phyloP scores from a whole-genome alignment of 2,329 filamentous ascomycete species.

The Aureobasidium namibiae region DNA sequence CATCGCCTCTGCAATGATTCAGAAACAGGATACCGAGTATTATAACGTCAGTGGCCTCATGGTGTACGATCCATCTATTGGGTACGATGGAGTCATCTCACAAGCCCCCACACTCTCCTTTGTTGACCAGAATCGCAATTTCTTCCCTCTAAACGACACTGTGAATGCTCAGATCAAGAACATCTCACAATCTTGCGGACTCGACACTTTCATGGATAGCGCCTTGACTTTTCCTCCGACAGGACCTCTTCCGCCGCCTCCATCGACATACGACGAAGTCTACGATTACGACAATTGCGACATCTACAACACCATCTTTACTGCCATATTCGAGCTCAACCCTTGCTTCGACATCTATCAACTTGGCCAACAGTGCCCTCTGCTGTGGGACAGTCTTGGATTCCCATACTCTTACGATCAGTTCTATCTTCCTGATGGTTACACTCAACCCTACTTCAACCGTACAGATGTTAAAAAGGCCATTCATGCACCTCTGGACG shows the following conservation, averaged over 20 bases:
- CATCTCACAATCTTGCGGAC: slow-evolving; percentile 39
- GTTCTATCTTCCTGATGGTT: slow-evolving; percentile 15
- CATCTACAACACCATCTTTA: slow-evolving; percentile 24
- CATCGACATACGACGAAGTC: slow-evolving; percentile 10
- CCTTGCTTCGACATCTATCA: slow-evolving; percentile 28
- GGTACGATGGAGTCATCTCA: slow-evolving; percentile 19
- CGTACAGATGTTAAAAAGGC: slow-evolving; percentile 29
- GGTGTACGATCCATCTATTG: slow-evolving; percentile 35
- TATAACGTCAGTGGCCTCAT: slow-evolving; percentile 26
- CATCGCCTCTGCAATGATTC: slow-evolving; percentile 45
- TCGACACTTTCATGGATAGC: slow-evolving; percentile 30
- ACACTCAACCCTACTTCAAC: slow-evolving; percentile 27
- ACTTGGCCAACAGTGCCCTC: slow-evolving; percentile 23
- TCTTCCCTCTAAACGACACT: slow-evolving; percentile 15
- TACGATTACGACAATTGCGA: slow-evolving; percentile 22
- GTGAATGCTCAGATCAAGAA: slow-evolving; percentile 10
- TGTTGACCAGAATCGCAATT: slow-evolving; percentile 5
- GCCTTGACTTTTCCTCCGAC: slow-evolving; percentile 37
- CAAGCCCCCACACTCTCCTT: slow-evolving; percentile 10
- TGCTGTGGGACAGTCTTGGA: slow-evolving; percentile 18
- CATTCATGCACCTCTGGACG: slow-evolving; percentile 27
- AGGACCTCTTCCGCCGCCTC: slow-evolving; percentile 26
- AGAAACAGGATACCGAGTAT: slow-evolving; percentile 34
- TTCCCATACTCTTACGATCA: slow-evolving; percentile 15
- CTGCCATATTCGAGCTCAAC: slow-evolving; percentile 24